Evolutionary conservation across 176 grass and related monocot species (phyloP), one percentile per base, ranked within the genome.

Genomic region (Paspalum vaginatum): DNA sequence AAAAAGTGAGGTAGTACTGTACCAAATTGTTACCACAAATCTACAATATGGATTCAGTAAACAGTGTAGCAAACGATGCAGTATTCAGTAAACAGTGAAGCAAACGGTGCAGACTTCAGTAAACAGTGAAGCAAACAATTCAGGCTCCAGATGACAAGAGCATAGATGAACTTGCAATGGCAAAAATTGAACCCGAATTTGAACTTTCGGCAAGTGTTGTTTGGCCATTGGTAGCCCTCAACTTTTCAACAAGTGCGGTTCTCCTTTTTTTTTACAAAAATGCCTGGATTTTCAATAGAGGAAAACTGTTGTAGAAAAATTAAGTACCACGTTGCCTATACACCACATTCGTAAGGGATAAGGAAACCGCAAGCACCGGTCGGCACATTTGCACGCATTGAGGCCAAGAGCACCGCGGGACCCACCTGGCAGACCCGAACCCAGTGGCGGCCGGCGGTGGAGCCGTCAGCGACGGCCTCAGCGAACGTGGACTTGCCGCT

Each of bases 401-500:
- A 71, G n/a, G 43, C n/a, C 49, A 24, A 42, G 41, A 73, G 51
- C 25, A 12, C 0, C 7, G 54, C 65, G 51, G 59, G 38, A 18
- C 27, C 13, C 53, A 97, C 94, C 94, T 97, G 94, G 72, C 91
- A 97, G 48, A 97, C 56, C 74, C 91, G 89, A 64, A 72, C 68
- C 94, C 94, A 97, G 9, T 63, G 52, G 27, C 91, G 91, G 63
- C 47, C 77, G 44, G 56, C 58, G 79, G 48, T 64, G 69, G 89
- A 72, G 61, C 65, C 74, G 9, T 24, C 54, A 25, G 85, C 25
- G 16, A 97, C 72, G 41, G 89, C 85, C 63, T 97, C 87, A 27
- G 91, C 93, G 72, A 97, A 97, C n/a, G 94, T 92, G 61, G 91
- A 88, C 89, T 97, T 97, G 75, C 91, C 94, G 77, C 94, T 90